These are phyloP conservation scores for Arabidopsis hybrid DNA, from an alignment of 441 rosid species.

Conservation along the genomic window DNA sequence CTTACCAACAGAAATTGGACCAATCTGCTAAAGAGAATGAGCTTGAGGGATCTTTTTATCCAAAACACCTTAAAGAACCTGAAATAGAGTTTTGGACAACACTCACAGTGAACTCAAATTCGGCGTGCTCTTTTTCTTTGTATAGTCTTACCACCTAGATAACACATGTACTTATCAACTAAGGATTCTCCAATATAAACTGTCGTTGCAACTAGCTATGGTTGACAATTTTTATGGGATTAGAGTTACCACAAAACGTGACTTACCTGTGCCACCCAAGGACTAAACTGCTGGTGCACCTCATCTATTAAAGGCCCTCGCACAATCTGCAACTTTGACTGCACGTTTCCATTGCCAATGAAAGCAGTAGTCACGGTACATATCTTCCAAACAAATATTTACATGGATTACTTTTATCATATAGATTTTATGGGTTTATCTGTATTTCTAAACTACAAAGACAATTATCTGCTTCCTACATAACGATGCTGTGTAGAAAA, in stretches of 20 bases:
- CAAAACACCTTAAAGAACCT: not conserved
- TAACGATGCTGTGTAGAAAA: constrained; percentile 9
- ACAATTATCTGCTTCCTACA: not conserved
- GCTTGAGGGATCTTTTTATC: constrained; percentile 29
- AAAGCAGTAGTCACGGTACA: constrained; percentile 24
- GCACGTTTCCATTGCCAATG: constrained; percentile 34
- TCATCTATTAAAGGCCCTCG: constrained; percentile 81
- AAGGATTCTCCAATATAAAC: not conserved
- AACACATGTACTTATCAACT: constrained; percentile 31
- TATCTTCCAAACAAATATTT: not conserved
- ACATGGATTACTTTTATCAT: not conserved
- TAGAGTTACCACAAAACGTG: not conserved
- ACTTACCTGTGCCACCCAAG: constrained; percentile 87
- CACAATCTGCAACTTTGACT: constrained; percentile 69
- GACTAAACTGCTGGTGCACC: constrained; percentile 79
- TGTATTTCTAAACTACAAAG: no score
- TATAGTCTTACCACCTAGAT: constrained; percentile 77
- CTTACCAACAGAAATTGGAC: constrained; percentile 71
- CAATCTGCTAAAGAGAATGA: constrained; percentile 61
- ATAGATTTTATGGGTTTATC: not conserved
- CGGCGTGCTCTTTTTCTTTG: constrained; percentile 88
- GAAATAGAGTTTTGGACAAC: constrained; percentile 24
- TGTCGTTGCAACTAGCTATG: no score
- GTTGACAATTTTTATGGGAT: no score
- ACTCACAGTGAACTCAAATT: constrained; percentile 89